Base-by-base conservation (phyloP, 176 grass and related monocot species). In the Puccinellia tenuiflora region DNA sequence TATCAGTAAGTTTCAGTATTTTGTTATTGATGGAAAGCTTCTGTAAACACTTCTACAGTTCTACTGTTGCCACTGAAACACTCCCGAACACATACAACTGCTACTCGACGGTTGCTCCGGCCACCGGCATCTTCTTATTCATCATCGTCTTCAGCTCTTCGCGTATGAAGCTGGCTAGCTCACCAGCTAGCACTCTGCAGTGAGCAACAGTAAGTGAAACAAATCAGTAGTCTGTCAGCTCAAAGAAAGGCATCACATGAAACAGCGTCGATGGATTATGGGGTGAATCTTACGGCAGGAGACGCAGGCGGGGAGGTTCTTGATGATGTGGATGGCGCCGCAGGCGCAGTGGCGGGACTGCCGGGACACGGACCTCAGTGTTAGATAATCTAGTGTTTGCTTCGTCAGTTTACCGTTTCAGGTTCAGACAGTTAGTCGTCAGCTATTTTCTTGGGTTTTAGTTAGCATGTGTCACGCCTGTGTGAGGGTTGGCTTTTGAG, bases 271-370 rank as follows among this genome's bases (percentile, higher is more conserved):
- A 6, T 46, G 1, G 6, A 9, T n/a, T n/a, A n/a, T 8, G 42
- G 57, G 55, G 11, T 26, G 22, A 11, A 6, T 6, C 86, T 92
- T 90, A 86, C 93, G 74, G 84, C 93, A 90, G 12, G 37, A 62
- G 75, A 87, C 77, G 38, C 64, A n/a, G n/a, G 40, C 50, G 93
- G 90, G 90, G 57, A 91, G 88, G 90, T 86, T 89, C 43, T 81
- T 90, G 83, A 95, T 92, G 82, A 95, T 90, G 33, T 65, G 28
- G 64, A 96, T 73, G 26, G 93, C 82, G 42, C 56, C 61, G 71
- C 93, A 96, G 50, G 85, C 88, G 75, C 93, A 96, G 54, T 90
- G 79, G 55, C 45, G 76, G 52, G 84, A 42, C 30, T 90, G 79
- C 48, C 45, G 76, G 52, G 84, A 42, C 30, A 92, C 83, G 48